Base-by-base conservation (phyloP, 2,329 filamentous ascomycete species). In the Fusarium burgessii region DNA sequence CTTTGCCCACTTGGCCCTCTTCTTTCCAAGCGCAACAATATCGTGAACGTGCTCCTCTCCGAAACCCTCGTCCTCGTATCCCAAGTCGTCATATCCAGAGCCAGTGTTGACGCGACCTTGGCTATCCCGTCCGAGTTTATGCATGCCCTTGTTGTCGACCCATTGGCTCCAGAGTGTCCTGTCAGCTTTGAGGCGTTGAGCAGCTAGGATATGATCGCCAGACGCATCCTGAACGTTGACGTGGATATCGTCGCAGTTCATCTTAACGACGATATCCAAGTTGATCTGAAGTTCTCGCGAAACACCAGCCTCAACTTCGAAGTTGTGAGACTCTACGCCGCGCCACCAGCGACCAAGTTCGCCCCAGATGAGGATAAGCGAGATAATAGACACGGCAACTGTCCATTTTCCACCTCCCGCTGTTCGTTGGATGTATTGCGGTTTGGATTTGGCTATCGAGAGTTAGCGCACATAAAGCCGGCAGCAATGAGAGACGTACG, bases 151-250 rank as follows among this genome's bases (percentile, higher is more conserved):
- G 75, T 85, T 85, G 76, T 93, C 89, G 69, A 90, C 89, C 95
- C 95, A 98, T 73, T 95, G 90, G 25, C 80, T 78, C 94, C 95
- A 99, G 70, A 84, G 88, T 11, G 96, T 98, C 18, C 88, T 83
- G 76, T 98, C 94, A 77, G 89, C 91, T 70, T 88, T 86, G 68
- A 99, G 85, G 70, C 91, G 85, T 40, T 91, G 86, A 7, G 89
- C 93, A 5, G 96, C 96, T 33, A 97, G 87, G 76, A 98, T 97
- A 70, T 93, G 91, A 81, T 99, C 96, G 56, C 96, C 95, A 0
- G 94, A 90, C 4, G 95, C 95, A 80, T 99, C 96, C 84, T 98
- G 96, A 54, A 99, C 95, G 82, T 99, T 98, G 81, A 99, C 86
- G 83, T 97, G 93, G n/a, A 99, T 83, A 78, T 97, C 92, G 62